Conservation (phyloP, 2,329 filamentous ascomycete species). For the Colletotrichum lindemuthianum region DNA sequence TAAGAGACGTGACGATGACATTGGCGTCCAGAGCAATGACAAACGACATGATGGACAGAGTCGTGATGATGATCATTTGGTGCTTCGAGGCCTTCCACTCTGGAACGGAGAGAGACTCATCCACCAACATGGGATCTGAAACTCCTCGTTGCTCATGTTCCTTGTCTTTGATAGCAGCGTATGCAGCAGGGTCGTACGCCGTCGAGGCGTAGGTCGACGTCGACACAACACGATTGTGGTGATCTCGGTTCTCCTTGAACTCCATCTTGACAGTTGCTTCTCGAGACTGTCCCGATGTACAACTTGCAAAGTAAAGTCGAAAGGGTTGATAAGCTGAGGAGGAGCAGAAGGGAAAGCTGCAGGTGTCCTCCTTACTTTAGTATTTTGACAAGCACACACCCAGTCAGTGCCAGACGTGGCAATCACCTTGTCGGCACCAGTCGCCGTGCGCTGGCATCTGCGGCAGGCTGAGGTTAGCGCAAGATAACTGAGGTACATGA, state of each 20-base stretch:
- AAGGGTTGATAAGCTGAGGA: slow-evolving; percentile 9
- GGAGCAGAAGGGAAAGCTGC: not conserved
- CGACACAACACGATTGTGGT: slow-evolving; percentile 26
- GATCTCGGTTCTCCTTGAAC: slow-evolving; percentile 15
- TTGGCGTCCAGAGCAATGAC: slow-evolving; percentile 35
- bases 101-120: slow-evolving; percentile 20
- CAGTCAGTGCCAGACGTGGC: slow-evolving; percentile 18
- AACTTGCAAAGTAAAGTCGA: slow-evolving; percentile 10
- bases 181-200: slow-evolving; percentile 28
- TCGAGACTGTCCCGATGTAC: slow-evolving; percentile 16
- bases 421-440: slow-evolving; percentile 8
- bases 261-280: slow-evolving; percentile 31
- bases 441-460: slow-evolving; percentile 34
- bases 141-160: slow-evolving; percentile 23
- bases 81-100: slow-evolving; percentile 35
- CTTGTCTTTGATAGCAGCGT: slow-evolving; percentile 34
- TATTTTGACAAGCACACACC: slow-evolving; percentile 20
- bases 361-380: slow-evolving; percentile 32
- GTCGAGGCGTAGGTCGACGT: slow-evolving; percentile 30
- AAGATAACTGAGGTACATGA: slow-evolving; percentile 30
- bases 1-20: slow-evolving; percentile 33
- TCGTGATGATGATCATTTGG: slow-evolving; percentile 33
- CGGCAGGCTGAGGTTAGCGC: slow-evolving; percentile 9
- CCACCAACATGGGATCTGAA: slow-evolving; percentile 31
- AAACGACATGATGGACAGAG: slow-evolving; percentile 35